phyloP scores from a whole-genome alignment of 169 alveolate species.

The Plasmodium berghei region DNA sequence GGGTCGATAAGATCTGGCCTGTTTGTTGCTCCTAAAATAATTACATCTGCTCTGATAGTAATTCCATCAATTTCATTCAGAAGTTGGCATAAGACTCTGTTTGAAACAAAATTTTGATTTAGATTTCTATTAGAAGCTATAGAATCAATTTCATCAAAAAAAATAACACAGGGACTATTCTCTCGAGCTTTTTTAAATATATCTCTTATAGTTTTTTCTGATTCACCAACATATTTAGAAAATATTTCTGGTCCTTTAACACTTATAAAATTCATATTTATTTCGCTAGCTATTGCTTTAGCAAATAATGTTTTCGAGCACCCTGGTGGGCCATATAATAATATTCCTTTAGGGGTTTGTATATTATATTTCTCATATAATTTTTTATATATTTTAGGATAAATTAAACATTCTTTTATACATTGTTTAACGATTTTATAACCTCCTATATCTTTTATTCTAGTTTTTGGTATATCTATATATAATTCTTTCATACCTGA shows the following conservation, averaged over 20 bases:
- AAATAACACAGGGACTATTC: conserved; percentile 97
- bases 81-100: conserved; percentile 96
- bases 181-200: conserved; percentile 96
- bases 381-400: conserved; percentile 96
- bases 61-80: conserved; percentile 99
- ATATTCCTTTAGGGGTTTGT: conserved; percentile 96
- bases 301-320: conserved; percentile 99
- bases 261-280: conserved; percentile 97
- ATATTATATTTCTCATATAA: conserved; percentile 91
- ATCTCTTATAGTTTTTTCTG: conserved; percentile 97
- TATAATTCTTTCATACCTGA: conserved; percentile 88
- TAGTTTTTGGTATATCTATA: conserved; percentile 95
- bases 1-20: conserved; percentile 97
- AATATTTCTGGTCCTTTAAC: conserved; percentile 99
- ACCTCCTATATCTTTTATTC: conserved; percentile 99
- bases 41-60: conserved; percentile 88
- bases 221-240: conserved; percentile 99
- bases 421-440: conserved; percentile 93
- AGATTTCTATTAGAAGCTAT: conserved; percentile 80
- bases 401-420: conserved; percentile 96
- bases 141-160: conserved; percentile 99
- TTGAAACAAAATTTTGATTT: conserved; percentile 89
- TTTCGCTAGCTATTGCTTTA: conserved; percentile 99
- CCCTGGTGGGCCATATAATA: conserved; percentile 99
- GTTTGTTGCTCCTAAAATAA: conserved; percentile 99